These are phyloP conservation scores for Sparassis latifolia DNA, from an alignment of 1,284 basidiomycete genomes.

Conservation along the genomic window DNA sequence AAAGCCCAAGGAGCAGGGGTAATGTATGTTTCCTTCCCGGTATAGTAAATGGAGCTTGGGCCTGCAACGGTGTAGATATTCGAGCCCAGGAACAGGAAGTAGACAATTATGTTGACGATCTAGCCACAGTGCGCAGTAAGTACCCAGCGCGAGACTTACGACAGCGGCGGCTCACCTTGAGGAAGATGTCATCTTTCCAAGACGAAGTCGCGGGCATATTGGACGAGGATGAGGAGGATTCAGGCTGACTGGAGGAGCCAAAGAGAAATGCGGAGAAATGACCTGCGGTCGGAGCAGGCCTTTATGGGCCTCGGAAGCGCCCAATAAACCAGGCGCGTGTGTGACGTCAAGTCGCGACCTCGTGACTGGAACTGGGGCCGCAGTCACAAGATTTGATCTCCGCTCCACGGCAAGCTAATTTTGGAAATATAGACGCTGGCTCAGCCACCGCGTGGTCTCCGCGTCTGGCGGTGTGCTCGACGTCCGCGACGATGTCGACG, in stretches of 20 bases:
- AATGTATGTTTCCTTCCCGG: constrained; percentile 79
- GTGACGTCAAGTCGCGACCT: constrained; percentile 3
- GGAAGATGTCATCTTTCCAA: constrained; percentile 72
- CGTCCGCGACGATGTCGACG: constrained; percentile 43
- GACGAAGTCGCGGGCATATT: constrained; percentile 22
- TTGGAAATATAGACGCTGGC: not conserved
- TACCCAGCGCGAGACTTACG: not conserved
- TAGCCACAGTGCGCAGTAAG: constrained; percentile 16
- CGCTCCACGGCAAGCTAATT: not conserved
- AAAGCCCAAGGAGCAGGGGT: constrained; percentile 88
- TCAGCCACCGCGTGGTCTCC: no score
- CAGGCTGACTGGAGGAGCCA: constrained; percentile 2
- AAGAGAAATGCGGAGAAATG: constrained; percentile 2
- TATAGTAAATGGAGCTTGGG: constrained; percentile 61
- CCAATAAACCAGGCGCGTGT: not conserved
- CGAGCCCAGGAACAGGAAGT: constrained; percentile 79
- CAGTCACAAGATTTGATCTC: not conserved
- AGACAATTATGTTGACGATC: constrained; percentile 76
- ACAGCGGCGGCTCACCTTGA: constrained; percentile 51
- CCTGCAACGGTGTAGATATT: constrained; percentile 83
- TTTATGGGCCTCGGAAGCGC: not conserved
- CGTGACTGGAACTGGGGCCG: not conserved
- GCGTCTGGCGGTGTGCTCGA: not conserved
- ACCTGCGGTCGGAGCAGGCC: not conserved
- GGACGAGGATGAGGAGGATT: not conserved